Conservation (phyloP, 2,329 filamentous ascomycete species). For the Hirsutella thompsonii region DNA sequence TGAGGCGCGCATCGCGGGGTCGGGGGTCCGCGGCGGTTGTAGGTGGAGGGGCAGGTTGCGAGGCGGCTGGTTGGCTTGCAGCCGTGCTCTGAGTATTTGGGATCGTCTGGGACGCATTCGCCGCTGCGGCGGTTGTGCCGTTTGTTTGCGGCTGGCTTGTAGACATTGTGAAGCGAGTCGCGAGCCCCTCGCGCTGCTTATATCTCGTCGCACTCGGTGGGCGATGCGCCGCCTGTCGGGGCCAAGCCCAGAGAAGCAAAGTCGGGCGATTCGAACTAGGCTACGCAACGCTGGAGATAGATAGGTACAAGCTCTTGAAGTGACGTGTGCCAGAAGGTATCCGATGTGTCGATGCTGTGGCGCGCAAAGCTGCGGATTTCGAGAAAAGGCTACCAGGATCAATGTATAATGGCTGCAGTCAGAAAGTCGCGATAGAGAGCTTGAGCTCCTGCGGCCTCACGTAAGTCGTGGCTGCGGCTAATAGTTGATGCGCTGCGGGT, state of each 20-base stretch:
- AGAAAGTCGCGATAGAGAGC: neutral
- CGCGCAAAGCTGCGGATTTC: too few species aligned
- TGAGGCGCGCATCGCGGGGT: slow-evolving; percentile 65
- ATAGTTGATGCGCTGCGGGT: slow-evolving; percentile 1
- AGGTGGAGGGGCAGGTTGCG: slow-evolving; percentile 13
- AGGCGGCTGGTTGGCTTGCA: slow-evolving; percentile 12
- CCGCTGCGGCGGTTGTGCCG: slow-evolving; percentile 30
- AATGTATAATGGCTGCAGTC: too few species aligned
- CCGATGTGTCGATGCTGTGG: too few species aligned
- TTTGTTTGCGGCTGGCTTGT: slow-evolving; percentile 38
- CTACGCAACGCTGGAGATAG: too few species aligned
- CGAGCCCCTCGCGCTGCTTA: neutral
- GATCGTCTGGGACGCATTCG: slow-evolving; percentile 22
- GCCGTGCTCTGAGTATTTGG: slow-evolving; percentile 22
- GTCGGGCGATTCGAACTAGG: too few species aligned
- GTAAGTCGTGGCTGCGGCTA: neutral
- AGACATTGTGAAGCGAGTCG: slow-evolving; percentile 14
- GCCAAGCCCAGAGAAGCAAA: too few species aligned
- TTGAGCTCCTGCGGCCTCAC: neutral
- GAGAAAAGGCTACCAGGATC: too few species aligned
- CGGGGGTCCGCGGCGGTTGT: slow-evolving; percentile 35
- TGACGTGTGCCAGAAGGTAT: too few species aligned
- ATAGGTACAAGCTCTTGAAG: too few species aligned
- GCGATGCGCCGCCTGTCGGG: neutral
- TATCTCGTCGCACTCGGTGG: neutral